Conservation (phyloP, 202 grass and related monocot genomes). For the Saccharum hybrid region DNA sequence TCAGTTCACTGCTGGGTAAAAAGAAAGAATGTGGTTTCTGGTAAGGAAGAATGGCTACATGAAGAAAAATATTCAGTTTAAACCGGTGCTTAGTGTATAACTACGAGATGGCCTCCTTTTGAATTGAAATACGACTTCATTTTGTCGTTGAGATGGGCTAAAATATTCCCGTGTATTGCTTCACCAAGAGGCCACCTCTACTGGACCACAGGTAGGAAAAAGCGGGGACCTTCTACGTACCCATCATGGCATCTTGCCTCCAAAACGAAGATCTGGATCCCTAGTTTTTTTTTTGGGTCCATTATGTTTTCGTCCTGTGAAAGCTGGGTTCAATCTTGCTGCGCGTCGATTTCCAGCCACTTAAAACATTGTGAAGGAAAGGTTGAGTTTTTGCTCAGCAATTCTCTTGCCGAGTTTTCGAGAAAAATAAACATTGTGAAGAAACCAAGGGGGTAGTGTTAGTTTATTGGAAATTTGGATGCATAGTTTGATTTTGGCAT, state of each 20-base stretch:
- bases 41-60: not conserved
- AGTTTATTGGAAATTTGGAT: not conserved
- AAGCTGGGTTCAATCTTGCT: constrained; percentile 16
- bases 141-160: constrained; percentile 16
- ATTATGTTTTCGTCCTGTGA: not conserved
- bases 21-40: not conserved
- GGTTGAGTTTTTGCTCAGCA: too few relatives aligned
- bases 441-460: not conserved
- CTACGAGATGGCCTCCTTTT: not conserved
- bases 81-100: not conserved
- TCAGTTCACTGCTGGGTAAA: not conserved
- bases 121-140: constrained; percentile 9
- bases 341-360: constrained; percentile 7
- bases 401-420: too few relatives aligned
- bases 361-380: not conserved
- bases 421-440: not conserved
- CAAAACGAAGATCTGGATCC: constrained; percentile 47
- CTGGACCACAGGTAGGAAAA: constrained; percentile 48
- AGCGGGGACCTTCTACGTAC: constrained; percentile 38
- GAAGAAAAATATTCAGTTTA: not conserved
- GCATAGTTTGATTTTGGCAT: not conserved
- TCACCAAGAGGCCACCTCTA: constrained; percentile 48
- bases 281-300: constrained; percentile 18
- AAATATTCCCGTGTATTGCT: constrained; percentile 53
- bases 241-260: constrained; percentile 56